Evolutionary conservation across 2,329 filamentous ascomycete genomes (phyloP), one percentile per base, ranked within the genome.

Genomic region (Metarhizium robertsii): DNA sequence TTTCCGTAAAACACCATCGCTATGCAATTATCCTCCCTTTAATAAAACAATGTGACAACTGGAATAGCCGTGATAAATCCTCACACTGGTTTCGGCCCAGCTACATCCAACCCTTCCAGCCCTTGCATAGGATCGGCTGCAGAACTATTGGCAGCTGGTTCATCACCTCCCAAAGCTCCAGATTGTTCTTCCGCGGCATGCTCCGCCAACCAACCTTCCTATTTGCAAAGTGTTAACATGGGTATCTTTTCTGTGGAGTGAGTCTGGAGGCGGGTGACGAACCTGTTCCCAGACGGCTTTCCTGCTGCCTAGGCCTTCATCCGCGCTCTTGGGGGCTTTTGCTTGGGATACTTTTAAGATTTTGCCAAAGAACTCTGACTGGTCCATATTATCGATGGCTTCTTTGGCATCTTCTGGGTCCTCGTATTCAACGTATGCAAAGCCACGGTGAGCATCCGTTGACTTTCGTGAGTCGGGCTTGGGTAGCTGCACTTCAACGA

Each of bases 301-400:
- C 73, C 91, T 95, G 75, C 90, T 95, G 29, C 92, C 92, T 48
- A 99, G 71, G 0, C 92, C 91, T 69, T 95, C 90, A 53, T 88
- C 88, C 52, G 84, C 82, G 64, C 90, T 90, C 77, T 96, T 96
- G 59, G 94, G 90, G 36, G 90, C 84, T 71, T 96, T 99, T 47
- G 95, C 95, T 55, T 87, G 82, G 48, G 90, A 92, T 53, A 97
- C 92, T 70, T 92, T 96, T 69, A 99, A 87, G 14, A 94, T 86
- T 57, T 90, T 84, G 11, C 94, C 95, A 68, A 92, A 97, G 49
- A 99, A 81, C 73, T 97, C 92, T 58, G 92, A 88, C 69, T 96
- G 91, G 68, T 99, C 90, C 92, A 99, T 97, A 69, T 99, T 99
- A 78, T 97, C 91, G 69, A 99, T 96, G 52, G 94, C 94, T 72